Conservation (phyloP, 345 rosid species). For the Eucalyptus paniculata region DNA sequence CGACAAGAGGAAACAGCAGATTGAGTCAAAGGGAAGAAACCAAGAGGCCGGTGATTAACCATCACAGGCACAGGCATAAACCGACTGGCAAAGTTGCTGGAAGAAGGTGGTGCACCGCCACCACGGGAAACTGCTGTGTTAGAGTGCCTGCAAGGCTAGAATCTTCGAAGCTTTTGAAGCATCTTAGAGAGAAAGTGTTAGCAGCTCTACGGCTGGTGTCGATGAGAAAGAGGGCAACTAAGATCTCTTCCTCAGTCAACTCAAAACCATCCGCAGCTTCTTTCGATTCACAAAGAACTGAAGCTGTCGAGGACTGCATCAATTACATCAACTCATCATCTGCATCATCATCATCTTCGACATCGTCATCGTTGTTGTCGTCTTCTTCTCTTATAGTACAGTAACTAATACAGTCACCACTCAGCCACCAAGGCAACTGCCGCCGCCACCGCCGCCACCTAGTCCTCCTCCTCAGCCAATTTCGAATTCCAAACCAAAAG, state of each 20-base stretch:
- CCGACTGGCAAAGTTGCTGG: not conserved
- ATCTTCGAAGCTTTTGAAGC: slow-evolving; percentile 32
- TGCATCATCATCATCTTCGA: slow-evolving; percentile 33
- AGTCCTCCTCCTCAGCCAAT: not conserved
- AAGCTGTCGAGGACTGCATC: slow-evolving; percentile 78
- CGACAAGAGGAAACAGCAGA: slow-evolving; percentile 10
- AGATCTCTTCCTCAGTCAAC: slow-evolving; percentile 20
- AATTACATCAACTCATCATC: slow-evolving; percentile 43
- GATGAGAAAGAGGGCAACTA: slow-evolving; percentile 21
- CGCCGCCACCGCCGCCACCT: not conserved
- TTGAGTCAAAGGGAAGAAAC: not conserved
- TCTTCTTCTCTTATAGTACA: not conserved
- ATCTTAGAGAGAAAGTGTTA: slow-evolving; percentile 21
- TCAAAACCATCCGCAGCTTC: slow-evolving; percentile 11
- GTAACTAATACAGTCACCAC: not conserved
- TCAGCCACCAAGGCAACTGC: not conserved
- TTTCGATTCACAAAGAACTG: slow-evolving; percentile 42
- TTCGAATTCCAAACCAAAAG: not conserved
- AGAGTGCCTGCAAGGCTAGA: slow-evolving; percentile 17
- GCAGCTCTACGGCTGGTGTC: slow-evolving; percentile 24
- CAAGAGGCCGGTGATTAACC: not conserved
- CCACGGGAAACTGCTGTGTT: slow-evolving; percentile 24
- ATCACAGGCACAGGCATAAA: not conserved
- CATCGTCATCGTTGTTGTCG: slow-evolving; percentile 25
- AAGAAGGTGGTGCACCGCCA: not conserved